Conservation (phyloP, 1,284 basidiomycete genomes). For the Athelia sp. region DNA sequence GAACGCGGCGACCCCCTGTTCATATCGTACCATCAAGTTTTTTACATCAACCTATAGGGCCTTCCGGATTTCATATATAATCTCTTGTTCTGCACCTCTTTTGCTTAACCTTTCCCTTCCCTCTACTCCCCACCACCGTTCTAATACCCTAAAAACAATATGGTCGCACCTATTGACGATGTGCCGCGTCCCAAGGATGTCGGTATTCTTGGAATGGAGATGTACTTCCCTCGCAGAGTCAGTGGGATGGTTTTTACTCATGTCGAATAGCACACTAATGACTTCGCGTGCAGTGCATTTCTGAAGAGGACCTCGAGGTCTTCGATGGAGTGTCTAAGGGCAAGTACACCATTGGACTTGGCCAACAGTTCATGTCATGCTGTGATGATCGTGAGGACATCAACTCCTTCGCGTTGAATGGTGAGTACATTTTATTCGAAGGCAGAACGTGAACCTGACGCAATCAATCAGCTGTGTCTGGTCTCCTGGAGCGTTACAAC, state of each 20-base stretch:
- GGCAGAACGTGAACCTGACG: too few relatives aligned
- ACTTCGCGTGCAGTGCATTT: constrained; percentile 66
- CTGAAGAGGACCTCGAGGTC: constrained; percentile 91
- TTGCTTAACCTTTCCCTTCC: too few relatives aligned
- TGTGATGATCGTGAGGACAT: constrained; percentile 98
- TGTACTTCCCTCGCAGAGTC: constrained; percentile 91
- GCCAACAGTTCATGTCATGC: constrained; percentile 98
- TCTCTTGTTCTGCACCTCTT: too few relatives aligned
- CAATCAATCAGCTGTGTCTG: constrained; percentile 63
- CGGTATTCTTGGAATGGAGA: constrained; percentile 88
- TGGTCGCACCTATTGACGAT: constrained; percentile 4
- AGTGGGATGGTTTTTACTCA: constrained; percentile 25
- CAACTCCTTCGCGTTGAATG: constrained; percentile 95
- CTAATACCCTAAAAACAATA: too few relatives aligned
- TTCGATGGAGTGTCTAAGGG: constrained; percentile 95
- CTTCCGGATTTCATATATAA: too few relatives aligned
- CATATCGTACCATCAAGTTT: too few relatives aligned
- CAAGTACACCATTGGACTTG: constrained; percentile 99
- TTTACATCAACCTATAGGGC: too few relatives aligned
- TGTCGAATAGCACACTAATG: constrained; percentile 5
- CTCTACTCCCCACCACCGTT: too few relatives aligned
- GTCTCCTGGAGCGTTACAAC: constrained; percentile 91
- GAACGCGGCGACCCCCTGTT: too few relatives aligned
- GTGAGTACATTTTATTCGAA: too few relatives aligned
- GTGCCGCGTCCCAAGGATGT: constrained; percentile 79